Base-by-base conservation (phyloP, 805 yeast species). In the Millerago galiae region DNA sequence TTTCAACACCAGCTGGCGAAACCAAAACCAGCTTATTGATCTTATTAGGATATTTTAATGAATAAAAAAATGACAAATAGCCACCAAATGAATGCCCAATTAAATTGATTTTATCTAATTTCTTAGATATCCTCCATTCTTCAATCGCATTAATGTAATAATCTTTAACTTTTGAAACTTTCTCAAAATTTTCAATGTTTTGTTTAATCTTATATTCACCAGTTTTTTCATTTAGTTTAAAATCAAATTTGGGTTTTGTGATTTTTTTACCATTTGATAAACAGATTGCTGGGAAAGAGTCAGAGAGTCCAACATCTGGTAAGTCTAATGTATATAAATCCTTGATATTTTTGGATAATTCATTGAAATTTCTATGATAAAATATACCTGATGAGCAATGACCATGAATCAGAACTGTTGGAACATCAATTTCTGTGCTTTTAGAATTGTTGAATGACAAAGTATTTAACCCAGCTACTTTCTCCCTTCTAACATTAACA, bases 311-410 rank as follows among this genome's bases (percentile, higher is more conserved):
- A 61, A 79, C 80, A 4, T 89, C 89, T 0, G 81, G 75, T 52
- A 82, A 59, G 55, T 85, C 95, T 17, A 85, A 66, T 0, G 87
- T 80, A 58, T 81, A 88, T 28, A 85, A 54, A 34, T 73, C 81
- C 2, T 77, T 76, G 9, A 81, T 63, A 5, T 65, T 46, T 38
- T 46, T 55, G 4, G 75, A 58, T 38, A 83, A 60, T 0, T 61
- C 68, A 36, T 73, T 75, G 49, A 86, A 76, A 56, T 86, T 91
- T 47, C 82, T 76, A 54, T 81, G 75, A 53, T 79, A 91, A 42
- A 88, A 79, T 21, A 95, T 91, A 12, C 89, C 74, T 1, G 95
- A 86, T 0, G 98, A 95, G 2, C 95, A 96, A 57, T 88, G 89
- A 0, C 99, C 99, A 61, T 91, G 99, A 5, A 93, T 64, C 47